Base-by-base conservation (phyloP, 2,329 filamentous ascomycete species). In the Fusarium concolor region DNA sequence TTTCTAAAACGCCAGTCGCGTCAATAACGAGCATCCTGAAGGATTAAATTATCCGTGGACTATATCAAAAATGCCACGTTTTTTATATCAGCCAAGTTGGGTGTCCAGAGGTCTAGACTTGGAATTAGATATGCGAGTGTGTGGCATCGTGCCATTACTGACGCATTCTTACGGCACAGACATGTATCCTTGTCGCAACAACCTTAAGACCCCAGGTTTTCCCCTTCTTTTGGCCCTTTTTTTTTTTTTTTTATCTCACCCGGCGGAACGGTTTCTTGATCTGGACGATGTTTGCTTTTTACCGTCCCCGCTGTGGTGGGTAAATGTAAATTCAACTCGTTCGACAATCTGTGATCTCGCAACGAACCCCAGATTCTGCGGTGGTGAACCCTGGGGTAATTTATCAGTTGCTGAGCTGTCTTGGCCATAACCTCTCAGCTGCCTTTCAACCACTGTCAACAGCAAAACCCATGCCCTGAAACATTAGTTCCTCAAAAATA, bases 121-220 rank as follows among this genome's bases (percentile, higher is more conserved):
- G 15, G 46, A 37, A 12, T 18, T 44, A 26, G 15, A 24, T 9
- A 20, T 39, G 24, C n/a, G 35, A 41, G 22, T 41, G 41, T 57
- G 44, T 46, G 29, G 29, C 31, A 72, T 70, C 43, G 51, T 67
- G 51, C 62, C 68, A 62, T 53, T 45, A 37, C 42, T 55, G 44
- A 68, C 37, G 60, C 65, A 44, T 49, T 31, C 22, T 44, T 46
- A 67, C 43, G 68, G 59, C 68, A 33, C 64, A 61, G 28, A 52
- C 31, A 22, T 39, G 17, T 17, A 60, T 49, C 55, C 65, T 52
- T 58, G 65, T 64, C 52, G 35, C 45, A 44, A 43, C 44, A 55
- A 29, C 65, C 35, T 38, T 43, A 22, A 44, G 31, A 54, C 37
- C 51, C 64, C 64, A 12, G 59, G 42, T 58, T 50, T 50, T 41